Conservation (phyloP, 2,329 filamentous ascomycete genomes). For the Fusarium secorum region DNA sequence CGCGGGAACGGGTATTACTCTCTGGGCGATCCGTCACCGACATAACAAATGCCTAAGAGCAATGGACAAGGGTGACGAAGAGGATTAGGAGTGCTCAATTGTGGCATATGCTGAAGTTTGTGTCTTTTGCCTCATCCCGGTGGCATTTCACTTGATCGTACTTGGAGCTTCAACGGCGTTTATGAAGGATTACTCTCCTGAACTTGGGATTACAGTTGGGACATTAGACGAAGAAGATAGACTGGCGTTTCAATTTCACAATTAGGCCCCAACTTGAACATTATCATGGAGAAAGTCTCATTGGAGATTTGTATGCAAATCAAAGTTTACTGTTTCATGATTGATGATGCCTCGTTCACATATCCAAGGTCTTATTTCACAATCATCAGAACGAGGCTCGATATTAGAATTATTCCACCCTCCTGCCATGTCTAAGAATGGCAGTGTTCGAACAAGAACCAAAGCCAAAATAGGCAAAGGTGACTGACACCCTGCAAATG, state of each 20-base stretch:
- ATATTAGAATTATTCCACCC: slow-evolving; percentile 28
- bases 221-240: slow-evolving; percentile 6
- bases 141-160: background rate
- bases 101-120: background rate
- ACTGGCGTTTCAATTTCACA: background rate
- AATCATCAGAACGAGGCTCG: slow-evolving; percentile 8
- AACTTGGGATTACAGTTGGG: background rate
- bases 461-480: slow-evolving; percentile 9
- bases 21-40: slow-evolving; percentile 74
- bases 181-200: background rate
- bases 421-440: slow-evolving; percentile 16
- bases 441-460: slow-evolving; percentile 16
- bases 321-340: slow-evolving; percentile 15
- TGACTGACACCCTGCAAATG: slow-evolving; percentile 1
- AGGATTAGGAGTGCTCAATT: slow-evolving; percentile 41
- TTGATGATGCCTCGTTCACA: slow-evolving; percentile 2
- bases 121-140: background rate
- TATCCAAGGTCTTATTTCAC: slow-evolving; percentile 21
- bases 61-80: slow-evolving; percentile 49
- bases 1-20: slow-evolving; percentile 71
- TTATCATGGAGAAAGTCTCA: slow-evolving; percentile 19
- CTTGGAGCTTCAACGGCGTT: slow-evolving; percentile 6
- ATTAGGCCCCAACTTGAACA: background rate
- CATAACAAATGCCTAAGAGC: slow-evolving; percentile 51
- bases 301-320: slow-evolving; percentile 29